Evolutionary conservation across 306 rosid species (phyloP), one percentile per base, ranked within the genome.

Genomic region (Notholithocarpus densiflorus): DNA sequence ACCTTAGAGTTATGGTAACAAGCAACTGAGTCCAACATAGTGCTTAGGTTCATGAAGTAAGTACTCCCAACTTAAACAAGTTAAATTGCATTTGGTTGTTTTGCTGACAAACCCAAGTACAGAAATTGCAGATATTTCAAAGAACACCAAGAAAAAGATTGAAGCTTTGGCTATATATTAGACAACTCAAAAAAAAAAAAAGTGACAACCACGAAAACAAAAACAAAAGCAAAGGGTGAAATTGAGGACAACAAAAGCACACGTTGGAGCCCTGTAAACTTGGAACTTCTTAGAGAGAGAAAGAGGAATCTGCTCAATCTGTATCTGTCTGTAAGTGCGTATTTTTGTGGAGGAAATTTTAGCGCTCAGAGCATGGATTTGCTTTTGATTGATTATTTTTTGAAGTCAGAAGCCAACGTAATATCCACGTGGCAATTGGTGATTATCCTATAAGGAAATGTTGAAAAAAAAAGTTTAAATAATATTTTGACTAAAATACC

Each of bases 1-100:
- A 92, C 98, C 98, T 95, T 90, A 56, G 82, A 88, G 88, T 84
- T 87, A 37, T 76, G 96, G 71, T 86, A 88, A 81, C 79, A 88
- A 81, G 89, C 79, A 68, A 90, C 20, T 14, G 96, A 81, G 59
- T 91, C 96, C 77, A 88, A 78, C 99, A 90, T 93, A 72, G 82
- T 87, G 88, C 84, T 32, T 73, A 65, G 78, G 82, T 37, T 88
- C 80, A 85, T 24, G 74, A 88, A 80, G 78, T 86, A 84, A 85
- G 45, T 65, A 84, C 74, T 71, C 72, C 82, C 79, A 88, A 80
- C 54, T 80, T 66, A 79, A 82, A 74, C 77, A 83, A 86, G 82
- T 69, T 79, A 81, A 84, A 84, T 72, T 74, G 81, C 77, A 82
- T 84, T 71, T 60, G 55, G 73, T 80, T 74, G 75, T 56, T 53